Base-by-base conservation (phyloP, 352 stramenopile species). In the Albugo laibachii region DNA sequence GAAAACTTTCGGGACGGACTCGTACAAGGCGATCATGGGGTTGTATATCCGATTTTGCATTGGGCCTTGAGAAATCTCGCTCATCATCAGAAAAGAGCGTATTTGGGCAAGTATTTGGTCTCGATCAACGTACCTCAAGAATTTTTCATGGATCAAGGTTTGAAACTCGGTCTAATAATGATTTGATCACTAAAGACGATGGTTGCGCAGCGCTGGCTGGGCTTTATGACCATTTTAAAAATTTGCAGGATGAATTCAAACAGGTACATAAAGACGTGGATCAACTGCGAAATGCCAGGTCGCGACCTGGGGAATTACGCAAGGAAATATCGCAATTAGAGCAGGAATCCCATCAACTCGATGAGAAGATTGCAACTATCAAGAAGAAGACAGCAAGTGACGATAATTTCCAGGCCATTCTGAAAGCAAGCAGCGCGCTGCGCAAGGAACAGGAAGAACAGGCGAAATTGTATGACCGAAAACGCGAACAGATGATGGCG, bases 381-480 rank as follows among this genome's bases (percentile, higher is more conserved):
- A 84, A 92, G 50, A 91, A 84, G 59, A 89, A 86, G 50, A 93
- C 82, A 19, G 64, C 67, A 20, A 66, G 65, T 45, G 73, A 91
- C 49, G 59, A 55, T 31, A 74, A 76, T 19, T 96, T 96, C 46
- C 67, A 87, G 39, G 82, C 85, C n/a, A 76, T 96, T 14, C 58
- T 96, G 18, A 73, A 84, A 36, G 83, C 81, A 36, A 96, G 88
- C 19, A 95, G 75, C 51, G 62, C 74, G 11, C 59, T 97, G 42
- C 80, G 92, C 14, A 83, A 95, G 52, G 81, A 93, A 53, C 89
- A 97, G 59, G 92, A 97, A 62, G 83, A 97, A 45, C 81, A 96
- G 44, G 78, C 87, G 20, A 91, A 92, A 49, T 71, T 96, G 13
- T 61, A 66, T 11, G 85, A 96, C 36, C 69, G 88, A 47, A 80